These are phyloP conservation scores for Scedosporium minutisporum DNA, from an alignment of 2,329 filamentous ascomycete genomes.

Conservation along the genomic window DNA sequence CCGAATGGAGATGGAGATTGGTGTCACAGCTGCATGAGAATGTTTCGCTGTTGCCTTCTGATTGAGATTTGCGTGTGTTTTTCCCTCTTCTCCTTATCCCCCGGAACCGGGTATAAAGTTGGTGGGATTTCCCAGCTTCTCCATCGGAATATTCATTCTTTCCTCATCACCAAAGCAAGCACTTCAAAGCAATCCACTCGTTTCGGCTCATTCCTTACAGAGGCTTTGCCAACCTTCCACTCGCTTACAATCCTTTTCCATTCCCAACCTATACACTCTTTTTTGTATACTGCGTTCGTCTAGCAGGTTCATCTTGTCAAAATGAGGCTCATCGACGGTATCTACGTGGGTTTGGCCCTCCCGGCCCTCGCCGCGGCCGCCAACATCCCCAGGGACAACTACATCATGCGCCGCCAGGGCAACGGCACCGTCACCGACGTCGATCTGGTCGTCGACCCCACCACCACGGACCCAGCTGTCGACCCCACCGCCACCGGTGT, in stretches of 20 bases:
- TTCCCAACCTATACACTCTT: neutral
- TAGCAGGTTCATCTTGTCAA: neutral
- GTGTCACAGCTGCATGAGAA: neutral
- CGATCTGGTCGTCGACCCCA: neutral
- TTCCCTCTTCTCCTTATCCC: neutral
- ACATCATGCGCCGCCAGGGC: neutral
- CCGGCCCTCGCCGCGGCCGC: neutral
- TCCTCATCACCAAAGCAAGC: neutral
- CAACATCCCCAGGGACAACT: neutral
- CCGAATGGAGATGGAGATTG: neutral
- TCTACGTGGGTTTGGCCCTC: neutral
- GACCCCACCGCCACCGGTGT: neutral
- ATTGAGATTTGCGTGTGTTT: neutral
- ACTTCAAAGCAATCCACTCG: neutral
- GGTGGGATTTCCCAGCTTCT: neutral
- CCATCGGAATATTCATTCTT: neutral
- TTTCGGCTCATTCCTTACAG: neutral
- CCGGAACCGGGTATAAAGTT: neutral
- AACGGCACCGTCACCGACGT: neutral
- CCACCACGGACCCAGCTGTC: too few relatives aligned
- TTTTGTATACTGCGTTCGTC: neutral
- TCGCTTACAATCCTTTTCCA: neutral
- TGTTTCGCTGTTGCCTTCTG: neutral
- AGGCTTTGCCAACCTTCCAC: neutral
- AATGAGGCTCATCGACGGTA: neutral